Conservation (phyloP, 2,329 filamentous ascomycete genomes). For the Hypoxylon sp. region DNA sequence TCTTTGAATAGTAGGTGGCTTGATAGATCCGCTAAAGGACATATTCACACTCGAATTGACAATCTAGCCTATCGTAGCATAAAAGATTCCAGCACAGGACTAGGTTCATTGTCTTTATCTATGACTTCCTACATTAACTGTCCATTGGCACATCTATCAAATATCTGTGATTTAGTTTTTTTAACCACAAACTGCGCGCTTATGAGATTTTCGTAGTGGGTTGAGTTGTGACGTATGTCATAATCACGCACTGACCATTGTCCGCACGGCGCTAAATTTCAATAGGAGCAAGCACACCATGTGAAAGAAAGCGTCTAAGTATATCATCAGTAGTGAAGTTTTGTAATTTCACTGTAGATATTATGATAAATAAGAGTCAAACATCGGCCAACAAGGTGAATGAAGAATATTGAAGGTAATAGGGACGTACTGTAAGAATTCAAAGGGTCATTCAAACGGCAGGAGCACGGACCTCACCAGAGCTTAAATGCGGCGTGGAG, state of each 20-base stretch:
- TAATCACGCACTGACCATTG: background rate
- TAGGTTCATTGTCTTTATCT: no score
- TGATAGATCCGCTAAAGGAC: no score
- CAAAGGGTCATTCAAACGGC: background rate
- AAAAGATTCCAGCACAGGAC: no score
- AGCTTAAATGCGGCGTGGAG: conserved; percentile 13
- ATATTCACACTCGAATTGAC: background rate
- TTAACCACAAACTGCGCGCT: no score
- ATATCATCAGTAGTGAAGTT: background rate
- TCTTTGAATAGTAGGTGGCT: background rate
- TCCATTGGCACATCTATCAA: no score
- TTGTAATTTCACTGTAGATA: background rate
- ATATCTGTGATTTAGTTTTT: background rate
- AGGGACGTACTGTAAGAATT: background rate
- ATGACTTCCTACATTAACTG: no score
- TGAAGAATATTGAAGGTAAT: background rate
- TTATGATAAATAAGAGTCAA: background rate
- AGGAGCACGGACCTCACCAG: background rate
- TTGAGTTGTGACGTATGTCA: background rate
- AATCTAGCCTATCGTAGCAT: no score
- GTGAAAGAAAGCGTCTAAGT: background rate
- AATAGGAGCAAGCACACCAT: no score
- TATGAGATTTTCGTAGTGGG: background rate
- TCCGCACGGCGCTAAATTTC: background rate
- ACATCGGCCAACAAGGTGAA: background rate